Evolutionary conservation across 805 yeast genomes (phyloP).

Genomic region (Saturnispora silvae): DNA sequence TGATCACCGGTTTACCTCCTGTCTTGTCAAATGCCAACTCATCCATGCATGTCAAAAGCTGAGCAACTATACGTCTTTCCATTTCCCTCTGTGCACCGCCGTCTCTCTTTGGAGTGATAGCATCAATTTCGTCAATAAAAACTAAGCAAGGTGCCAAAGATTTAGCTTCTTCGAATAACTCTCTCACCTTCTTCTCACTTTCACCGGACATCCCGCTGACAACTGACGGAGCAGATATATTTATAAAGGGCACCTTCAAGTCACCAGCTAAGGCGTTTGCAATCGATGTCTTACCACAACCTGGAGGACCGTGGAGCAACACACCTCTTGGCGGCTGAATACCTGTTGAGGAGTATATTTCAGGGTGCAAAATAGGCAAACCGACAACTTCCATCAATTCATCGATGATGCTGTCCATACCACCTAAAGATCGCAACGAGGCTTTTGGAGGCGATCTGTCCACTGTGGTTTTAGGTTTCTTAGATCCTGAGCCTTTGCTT

Average conservation of each 20-base stretch:
- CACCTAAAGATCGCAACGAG: constrained; percentile 71
- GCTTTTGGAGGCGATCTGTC: constrained; percentile 63
- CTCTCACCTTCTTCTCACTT: constrained; percentile 87
- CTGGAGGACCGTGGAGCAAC: constrained; percentile 95
- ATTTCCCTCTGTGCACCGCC: constrained; percentile 98
- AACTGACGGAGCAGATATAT: constrained; percentile 87
- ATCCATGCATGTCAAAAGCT: constrained; percentile 88
- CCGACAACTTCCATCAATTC: constrained; percentile 87
- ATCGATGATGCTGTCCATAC: constrained; percentile 74
- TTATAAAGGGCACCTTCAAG: constrained; percentile 82
- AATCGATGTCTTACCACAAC: constrained; percentile 95
- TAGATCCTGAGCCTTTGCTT: constrained; percentile 25
- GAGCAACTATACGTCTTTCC: constrained; percentile 96
- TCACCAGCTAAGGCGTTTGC: constrained; percentile 97
- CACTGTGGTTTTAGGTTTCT: constrained; percentile 21
- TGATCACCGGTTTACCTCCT: constrained; percentile 84
- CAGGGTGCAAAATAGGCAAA: constrained; percentile 88
- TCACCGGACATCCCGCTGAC: constrained; percentile 99
- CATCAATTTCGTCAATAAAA: constrained; percentile 94
- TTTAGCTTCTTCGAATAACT: constrained; percentile 87
- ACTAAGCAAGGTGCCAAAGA: constrained; percentile 82
- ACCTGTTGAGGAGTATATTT: constrained; percentile 76
- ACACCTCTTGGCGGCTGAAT: constrained; percentile 94
- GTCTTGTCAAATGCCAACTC: constrained; percentile 82
- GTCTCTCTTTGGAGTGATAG: constrained; percentile 95